Evolutionary conservation across 129 eudicot genomes (phyloP), one percentile per base, ranked within the genome.

Genomic region (Chrysanthemum makinoi): DNA sequence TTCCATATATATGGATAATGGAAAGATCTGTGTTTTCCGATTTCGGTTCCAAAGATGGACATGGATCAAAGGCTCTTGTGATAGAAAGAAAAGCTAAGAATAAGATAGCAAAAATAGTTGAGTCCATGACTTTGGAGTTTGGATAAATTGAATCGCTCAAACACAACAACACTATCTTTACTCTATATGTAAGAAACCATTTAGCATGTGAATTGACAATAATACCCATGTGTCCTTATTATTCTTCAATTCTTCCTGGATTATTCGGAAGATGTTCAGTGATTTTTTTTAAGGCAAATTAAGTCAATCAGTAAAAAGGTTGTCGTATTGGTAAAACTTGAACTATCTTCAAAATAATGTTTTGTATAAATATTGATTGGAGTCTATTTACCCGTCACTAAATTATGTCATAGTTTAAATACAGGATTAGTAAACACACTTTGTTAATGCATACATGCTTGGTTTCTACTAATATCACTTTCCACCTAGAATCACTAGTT

Each of bases 1-100:
- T 84, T n/a, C 97, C 93, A 9, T 86, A 87, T 2, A 90, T 86
- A 81, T 81, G 97, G 68, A 84, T 71, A 69, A 94, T 53, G 16
- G 99, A 90, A 51, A 94, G 90, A 43, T 87, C 92, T 0, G 89
- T 73, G 63, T 48, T 60, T 14, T 62, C 81, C 5, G 82, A 53
- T 69, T 84, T 68, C 8, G 85, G 76, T 52, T 73, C 71, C 12
- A 82, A 73, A 50, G 81, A 68, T 65, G 85, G 63, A 59, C 98
- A 93, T 62, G 85, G 83, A 57, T 89, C 84, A 72, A 28, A 77
- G 52, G 86, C 83, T 65, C 77, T 74, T 70, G 83, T 30, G 51
- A 76, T 68, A 13, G 89, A 66, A 28, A 86, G 79, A 70, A 83
- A 78, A 53, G 81, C 57, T 76, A 69, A 26, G 80, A 83, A 68